Percentiles rank a stretch among this genome's conserved stretches.
These are phyloP conservation scores for Scorias spongiosa DNA, from an alignment of 2,329 filamentous ascomycete species.

Conservation along the genomic window DNA sequence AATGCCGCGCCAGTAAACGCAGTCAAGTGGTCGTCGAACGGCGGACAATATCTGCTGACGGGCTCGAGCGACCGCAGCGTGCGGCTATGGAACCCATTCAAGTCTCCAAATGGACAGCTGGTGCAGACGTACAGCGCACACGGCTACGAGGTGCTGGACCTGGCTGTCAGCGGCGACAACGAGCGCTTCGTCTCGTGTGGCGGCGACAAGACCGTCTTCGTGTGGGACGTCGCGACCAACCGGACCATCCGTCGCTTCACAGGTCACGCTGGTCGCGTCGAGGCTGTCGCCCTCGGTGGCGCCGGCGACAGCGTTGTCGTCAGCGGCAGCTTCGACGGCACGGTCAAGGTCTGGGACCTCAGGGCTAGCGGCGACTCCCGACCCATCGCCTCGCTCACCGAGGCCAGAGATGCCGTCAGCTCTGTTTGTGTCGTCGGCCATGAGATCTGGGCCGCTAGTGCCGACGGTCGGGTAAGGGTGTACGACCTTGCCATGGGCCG, in stretches of 20 bases:
- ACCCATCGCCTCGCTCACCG: slow-evolving; percentile 56
- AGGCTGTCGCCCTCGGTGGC: slow-evolving; percentile 65
- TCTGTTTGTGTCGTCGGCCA: slow-evolving; percentile 26
- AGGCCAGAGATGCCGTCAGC: slow-evolving; percentile 55
- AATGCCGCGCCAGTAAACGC: slow-evolving; percentile 29
- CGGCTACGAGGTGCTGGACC: slow-evolving; percentile 78
- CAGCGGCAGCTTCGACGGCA: slow-evolving; percentile 59
- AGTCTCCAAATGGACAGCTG: slow-evolving; percentile 27
- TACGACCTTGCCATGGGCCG: slow-evolving; percentile 73
- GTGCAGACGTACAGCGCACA: slow-evolving; percentile 85
- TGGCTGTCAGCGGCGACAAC: slow-evolving; percentile 61
- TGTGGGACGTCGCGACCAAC: slow-evolving; percentile 84
- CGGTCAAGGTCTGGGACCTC: slow-evolving; percentile 61
- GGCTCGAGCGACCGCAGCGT: slow-evolving; percentile 74
- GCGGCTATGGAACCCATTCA: slow-evolving; percentile 64
- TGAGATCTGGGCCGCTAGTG: slow-evolving; percentile 57
- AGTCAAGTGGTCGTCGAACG: slow-evolving; percentile 33
- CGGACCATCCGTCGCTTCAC: slow-evolving; percentile 62
- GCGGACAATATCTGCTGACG: slow-evolving; percentile 51
- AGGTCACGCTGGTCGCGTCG: slow-evolving; percentile 52
- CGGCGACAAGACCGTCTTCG: slow-evolving; percentile 78
- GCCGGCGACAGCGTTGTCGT: slow-evolving; percentile 58
- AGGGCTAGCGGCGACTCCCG: slow-evolving; percentile 35
- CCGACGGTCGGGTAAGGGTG: slow-evolving; percentile 65
- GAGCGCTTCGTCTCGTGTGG: slow-evolving; percentile 73